Evolutionary conservation across 495 filamentous ascomycete genomes (phyloP).

Genomic region (Penicillium cataractarum): DNA sequence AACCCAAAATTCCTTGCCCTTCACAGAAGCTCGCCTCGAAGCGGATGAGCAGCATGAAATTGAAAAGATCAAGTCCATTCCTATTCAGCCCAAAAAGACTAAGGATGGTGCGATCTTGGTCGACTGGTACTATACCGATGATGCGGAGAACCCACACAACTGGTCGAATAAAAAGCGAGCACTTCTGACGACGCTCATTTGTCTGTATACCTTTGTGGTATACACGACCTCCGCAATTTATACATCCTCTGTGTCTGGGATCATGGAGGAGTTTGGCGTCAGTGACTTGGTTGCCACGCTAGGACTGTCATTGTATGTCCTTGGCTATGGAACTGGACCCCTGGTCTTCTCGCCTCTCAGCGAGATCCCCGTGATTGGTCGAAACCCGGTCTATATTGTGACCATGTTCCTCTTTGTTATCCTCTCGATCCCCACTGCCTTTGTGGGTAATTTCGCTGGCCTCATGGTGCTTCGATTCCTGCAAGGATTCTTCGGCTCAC

Average conservation of each 20-base stretch:
- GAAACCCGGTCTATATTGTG: slow-evolving; percentile 54
- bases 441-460: slow-evolving; percentile 52
- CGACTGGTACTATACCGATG: slow-evolving; percentile 60
- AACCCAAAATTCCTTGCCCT: slow-evolving; percentile 29
- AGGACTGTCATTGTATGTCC: slow-evolving; percentile 56
- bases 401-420: slow-evolving; percentile 57
- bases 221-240: slow-evolving; percentile 43
- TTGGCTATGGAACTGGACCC: slow-evolving; percentile 53
- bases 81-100: slow-evolving; percentile 48
- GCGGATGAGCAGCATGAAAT: slow-evolving; percentile 37
- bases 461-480: slow-evolving; percentile 56
- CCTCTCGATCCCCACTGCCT: slow-evolving; percentile 49
- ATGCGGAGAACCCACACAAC: slow-evolving; percentile 58
- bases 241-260: slow-evolving; percentile 28
- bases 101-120: slow-evolving; percentile 48
- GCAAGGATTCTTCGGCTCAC: slow-evolving; percentile 58
- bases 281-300: slow-evolving; percentile 42
- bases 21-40: slow-evolving; percentile 44
- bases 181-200: slow-evolving; percentile 30
- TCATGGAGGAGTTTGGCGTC: slow-evolving; percentile 50
- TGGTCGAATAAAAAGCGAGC: slow-evolving; percentile 45
- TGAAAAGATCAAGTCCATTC: slow-evolving; percentile 50
- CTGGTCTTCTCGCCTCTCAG: slow-evolving; percentile 51
- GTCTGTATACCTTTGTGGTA: slow-evolving; percentile 42
- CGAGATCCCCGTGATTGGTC: slow-evolving; percentile 55